Percentiles rank a stretch among this genome's conserved stretches.
Conservation (phyloP, 805 yeast genomes). For the Zygoascus bituminiphila region DNA sequence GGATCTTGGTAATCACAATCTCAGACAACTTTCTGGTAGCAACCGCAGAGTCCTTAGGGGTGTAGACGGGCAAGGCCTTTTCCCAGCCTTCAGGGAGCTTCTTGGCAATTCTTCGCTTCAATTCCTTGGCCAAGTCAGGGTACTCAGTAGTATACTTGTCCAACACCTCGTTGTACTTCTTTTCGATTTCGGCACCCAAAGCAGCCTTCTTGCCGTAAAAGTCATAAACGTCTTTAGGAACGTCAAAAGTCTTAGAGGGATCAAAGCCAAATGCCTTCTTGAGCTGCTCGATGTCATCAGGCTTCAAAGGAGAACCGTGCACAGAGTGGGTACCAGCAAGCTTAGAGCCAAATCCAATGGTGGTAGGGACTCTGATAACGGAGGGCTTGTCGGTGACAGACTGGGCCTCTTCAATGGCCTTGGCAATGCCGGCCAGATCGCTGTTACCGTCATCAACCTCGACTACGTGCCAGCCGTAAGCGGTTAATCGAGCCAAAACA, state of each 20-base stretch:
- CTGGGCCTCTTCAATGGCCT: constrained; percentile 79
- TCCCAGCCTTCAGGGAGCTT: constrained; percentile 76
- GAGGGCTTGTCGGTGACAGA: constrained; percentile 76
- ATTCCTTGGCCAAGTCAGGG: constrained; percentile 73
- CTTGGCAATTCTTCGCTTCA: constrained; percentile 67
- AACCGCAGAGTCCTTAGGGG: constrained; percentile 67
- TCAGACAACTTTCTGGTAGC: constrained; percentile 95
- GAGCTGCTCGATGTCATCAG: constrained; percentile 84
- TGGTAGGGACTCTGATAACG: constrained; percentile 78
- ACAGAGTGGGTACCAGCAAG: constrained; percentile 81
- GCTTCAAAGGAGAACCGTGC: constrained; percentile 93
- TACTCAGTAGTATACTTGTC: constrained; percentile 54
- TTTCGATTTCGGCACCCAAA: constrained; percentile 59
- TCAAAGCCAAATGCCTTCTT: constrained; percentile 80
- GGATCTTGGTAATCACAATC: constrained; percentile 56
- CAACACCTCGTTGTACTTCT: constrained; percentile 64
- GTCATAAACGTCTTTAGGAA: constrained; percentile 76
- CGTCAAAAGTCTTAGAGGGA: constrained; percentile 71
- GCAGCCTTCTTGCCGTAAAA: constrained; percentile 48
- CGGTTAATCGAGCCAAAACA: constrained; percentile 71
- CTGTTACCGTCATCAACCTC: constrained; percentile 73
- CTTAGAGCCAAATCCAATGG: constrained; percentile 89
- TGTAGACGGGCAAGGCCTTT: constrained; percentile 66
- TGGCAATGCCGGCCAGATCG: constrained; percentile 60
- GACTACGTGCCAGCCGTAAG: constrained; percentile 90